These are phyloP conservation scores for Xylaria multiplex DNA, from an alignment of 2,329 filamentous ascomycete genomes.

Conservation along the genomic window DNA sequence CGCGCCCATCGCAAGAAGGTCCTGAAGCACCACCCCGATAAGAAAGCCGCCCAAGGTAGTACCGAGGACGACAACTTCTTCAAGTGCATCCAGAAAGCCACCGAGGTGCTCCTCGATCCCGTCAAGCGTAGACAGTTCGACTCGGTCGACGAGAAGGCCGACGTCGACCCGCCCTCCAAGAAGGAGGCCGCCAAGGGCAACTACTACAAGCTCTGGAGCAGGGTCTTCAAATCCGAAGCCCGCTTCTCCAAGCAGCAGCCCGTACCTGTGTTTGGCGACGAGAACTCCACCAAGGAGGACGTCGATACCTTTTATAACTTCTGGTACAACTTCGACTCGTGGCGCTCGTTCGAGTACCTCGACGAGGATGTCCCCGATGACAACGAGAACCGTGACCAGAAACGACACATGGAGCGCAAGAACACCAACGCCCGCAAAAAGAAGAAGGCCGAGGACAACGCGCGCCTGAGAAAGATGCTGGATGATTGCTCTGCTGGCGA, in stretches of 20 bases:
- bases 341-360: slow-evolving; percentile 96
- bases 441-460: slow-evolving; percentile 98
- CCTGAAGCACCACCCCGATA: slow-evolving; percentile 97
- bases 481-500: slow-evolving; percentile 87
- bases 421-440: slow-evolving; percentile 97
- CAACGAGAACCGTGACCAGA: slow-evolving; percentile 99
- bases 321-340: slow-evolving; percentile 99
- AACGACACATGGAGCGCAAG: slow-evolving; percentile 97
- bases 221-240: slow-evolving; percentile 88
- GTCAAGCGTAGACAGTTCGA: slow-evolving; percentile 94
- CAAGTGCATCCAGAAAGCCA: slow-evolving; percentile 99
- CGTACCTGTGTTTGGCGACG: slow-evolving; percentile 85
- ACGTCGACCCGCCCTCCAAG: slow-evolving; percentile 92
- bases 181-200: slow-evolving; percentile 87
- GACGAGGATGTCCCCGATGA: slow-evolving; percentile 99
- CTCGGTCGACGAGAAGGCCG: slow-evolving; percentile 92
- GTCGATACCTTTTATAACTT: slow-evolving; percentile 99
- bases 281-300: slow-evolving; percentile 85
- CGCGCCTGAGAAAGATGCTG: slow-evolving; percentile 87
- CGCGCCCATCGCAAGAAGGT: slow-evolving; percentile 99
- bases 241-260: slow-evolving; percentile 93
- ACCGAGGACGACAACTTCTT: slow-evolving; percentile 98
- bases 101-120: slow-evolving; percentile 91
- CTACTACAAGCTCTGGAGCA: slow-evolving; percentile 94
- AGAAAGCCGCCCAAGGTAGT: slow-evolving; percentile 91